Evolutionary conservation across 176 grass and related monocot species (phyloP), one percentile per base, ranked within the genome.

Genomic region (Musa beccarii): DNA sequence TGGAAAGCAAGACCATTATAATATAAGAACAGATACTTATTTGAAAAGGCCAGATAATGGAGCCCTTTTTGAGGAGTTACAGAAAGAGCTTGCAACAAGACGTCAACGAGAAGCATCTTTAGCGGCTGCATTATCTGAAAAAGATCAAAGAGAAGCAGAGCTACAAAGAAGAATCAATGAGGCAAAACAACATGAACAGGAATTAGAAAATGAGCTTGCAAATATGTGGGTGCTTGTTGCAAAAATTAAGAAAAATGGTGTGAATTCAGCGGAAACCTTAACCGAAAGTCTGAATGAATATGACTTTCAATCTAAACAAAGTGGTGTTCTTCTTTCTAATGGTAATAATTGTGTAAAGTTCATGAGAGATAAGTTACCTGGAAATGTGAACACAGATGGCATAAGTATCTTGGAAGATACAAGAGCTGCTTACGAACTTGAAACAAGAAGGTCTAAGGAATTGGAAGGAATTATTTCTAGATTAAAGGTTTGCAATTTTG

Each of bases 211-310:
- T 28, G 94, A 97, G 55, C 79, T 97, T 49, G 84, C 84, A 85
- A 91, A 79, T 72, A 93, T 97, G 90, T 90, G 90, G 94, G 84
- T 80, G 71, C 90, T 93, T 67, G 80, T 98, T 82, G 81, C 90
- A 13, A 87, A 93, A 74, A 75, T 91, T 52, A 98, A 83, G 82
- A 93, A 93, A 75, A 85, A 89, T 81, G 78, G 78, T 20, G n/a
- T 15, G 6, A 23, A n/a, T 59, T 82, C 84, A 81, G 80, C 83
- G 49, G 87, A 86, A 59, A 85, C 85, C 59, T 75, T 81, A 72
- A 82, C 85, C 80, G 84, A 79, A 21, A 53, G 28, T 24, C 54
- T 70, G 53, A 69, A 70, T 79, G 66, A 79, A 56, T 55, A 79
- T 49, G 66, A 92, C 75, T 80, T 86, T 66, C 83, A 79, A 64